These are phyloP conservation scores for Aquilaria agallochum DNA, from an alignment of 441 rosid genomes.

Conservation along the genomic window DNA sequence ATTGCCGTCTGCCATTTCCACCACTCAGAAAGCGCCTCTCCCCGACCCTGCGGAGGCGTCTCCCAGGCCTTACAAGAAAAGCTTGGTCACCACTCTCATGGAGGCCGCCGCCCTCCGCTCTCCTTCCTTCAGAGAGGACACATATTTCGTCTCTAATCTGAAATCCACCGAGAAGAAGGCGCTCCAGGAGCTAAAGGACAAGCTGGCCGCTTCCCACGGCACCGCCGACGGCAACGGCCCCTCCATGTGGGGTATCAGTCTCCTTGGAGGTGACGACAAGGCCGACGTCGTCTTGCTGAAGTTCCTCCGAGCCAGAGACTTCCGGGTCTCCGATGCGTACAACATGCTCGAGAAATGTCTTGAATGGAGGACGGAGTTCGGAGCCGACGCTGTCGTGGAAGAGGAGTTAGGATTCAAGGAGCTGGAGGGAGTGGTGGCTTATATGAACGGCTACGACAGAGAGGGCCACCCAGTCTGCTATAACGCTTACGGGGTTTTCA, in stretches of 20 bases:
- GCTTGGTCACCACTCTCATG: constrained; percentile 62
- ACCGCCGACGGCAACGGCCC: constrained; percentile 17
- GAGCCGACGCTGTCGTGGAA: constrained; percentile 57
- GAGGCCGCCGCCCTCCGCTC: constrained; percentile 66
- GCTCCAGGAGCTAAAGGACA: constrained; percentile 63
- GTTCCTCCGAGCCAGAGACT: constrained; percentile 91
- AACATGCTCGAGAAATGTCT: constrained; percentile 74
- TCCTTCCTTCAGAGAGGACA: constrained; percentile 78
- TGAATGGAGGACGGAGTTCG: constrained; percentile 75
- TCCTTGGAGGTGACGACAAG: constrained; percentile 52
- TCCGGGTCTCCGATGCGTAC: constrained; percentile 59
- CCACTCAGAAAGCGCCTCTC: constrained; percentile 27
- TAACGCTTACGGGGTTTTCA: constrained; percentile 85
- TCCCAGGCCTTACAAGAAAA: constrained; percentile 56
- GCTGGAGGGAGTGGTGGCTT: constrained; percentile 78
- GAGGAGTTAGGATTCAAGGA: constrained; percentile 87
- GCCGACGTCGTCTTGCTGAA: constrained; percentile 84
- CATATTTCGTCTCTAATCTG: constrained; percentile 68
- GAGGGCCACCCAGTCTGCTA: constrained; percentile 94
- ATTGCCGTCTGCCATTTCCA: constrained; percentile 44
- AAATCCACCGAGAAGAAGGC: constrained; percentile 75
- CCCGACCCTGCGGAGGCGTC: constrained; percentile 32
- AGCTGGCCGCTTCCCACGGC: constrained; percentile 37
- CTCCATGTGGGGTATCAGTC: constrained; percentile 81
- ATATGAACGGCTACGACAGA: constrained; percentile 80